phyloP scores from a whole-genome alignment of 192 early-diverging fungal genomes.

The Podila epigama region DNA sequence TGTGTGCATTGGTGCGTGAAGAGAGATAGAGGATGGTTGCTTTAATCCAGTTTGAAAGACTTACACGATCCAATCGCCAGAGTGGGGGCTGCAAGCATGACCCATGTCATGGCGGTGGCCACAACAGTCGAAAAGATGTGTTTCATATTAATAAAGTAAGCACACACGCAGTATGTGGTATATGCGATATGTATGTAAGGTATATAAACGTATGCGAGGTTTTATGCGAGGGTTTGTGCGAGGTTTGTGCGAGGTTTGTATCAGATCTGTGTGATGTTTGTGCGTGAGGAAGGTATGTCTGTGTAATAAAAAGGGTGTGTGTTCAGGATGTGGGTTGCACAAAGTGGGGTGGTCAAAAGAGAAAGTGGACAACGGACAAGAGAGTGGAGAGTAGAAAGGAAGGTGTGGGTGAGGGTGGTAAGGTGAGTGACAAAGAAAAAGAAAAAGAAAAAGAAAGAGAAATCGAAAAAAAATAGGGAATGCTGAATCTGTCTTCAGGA shows the following conservation, averaged over 20 bases:
- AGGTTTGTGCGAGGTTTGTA: not conserved
- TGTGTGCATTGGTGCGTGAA: not conserved
- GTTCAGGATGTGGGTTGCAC: not conserved
- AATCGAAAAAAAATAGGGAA: not conserved
- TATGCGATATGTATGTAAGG: not conserved
- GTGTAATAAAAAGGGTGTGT: not conserved
- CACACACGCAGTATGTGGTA: no score
- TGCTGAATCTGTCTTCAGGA: not conserved
- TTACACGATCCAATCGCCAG: slow-evolving; percentile 31
- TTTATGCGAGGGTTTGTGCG: no score
- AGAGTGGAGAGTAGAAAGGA: not conserved
- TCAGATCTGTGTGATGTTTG: not conserved
- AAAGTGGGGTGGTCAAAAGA: not conserved
- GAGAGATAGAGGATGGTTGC: not conserved
- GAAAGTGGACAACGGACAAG: slow-evolving; percentile 6
- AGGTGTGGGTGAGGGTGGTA: not conserved
- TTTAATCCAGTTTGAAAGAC: not conserved
- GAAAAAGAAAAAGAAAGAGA: not conserved
- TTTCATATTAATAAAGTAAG: slow-evolving; percentile 18
- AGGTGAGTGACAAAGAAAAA: not conserved
- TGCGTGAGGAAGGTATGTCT: not conserved
- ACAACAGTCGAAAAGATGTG: slow-evolving; percentile 14
- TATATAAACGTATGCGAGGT: no score
- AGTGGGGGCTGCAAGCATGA: slow-evolving; percentile 9
- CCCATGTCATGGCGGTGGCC: slow-evolving; percentile 20